Percentiles rank a stretch among this genome's conserved stretches.
Conservation (phyloP, 108 stramenopile species). For the Cyclostephanos tholiformis region DNA sequence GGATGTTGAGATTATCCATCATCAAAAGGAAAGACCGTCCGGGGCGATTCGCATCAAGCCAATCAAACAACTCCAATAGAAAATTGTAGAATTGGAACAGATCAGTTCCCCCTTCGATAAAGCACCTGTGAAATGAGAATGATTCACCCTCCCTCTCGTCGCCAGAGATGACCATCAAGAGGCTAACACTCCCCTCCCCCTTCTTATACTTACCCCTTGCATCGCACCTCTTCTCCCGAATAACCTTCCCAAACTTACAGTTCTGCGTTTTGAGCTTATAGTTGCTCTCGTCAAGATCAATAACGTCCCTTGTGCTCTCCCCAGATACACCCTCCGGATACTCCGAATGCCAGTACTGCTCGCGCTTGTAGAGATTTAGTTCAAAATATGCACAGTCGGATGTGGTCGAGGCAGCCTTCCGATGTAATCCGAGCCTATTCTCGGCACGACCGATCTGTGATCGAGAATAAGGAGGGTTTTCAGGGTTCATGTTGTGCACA, state of each 20-base stretch:
- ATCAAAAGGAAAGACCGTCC: constrained; percentile 7
- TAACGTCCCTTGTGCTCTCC: neutral
- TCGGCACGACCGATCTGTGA: constrained; percentile 19
- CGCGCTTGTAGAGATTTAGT: constrained; percentile 1
- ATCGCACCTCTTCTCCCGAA: neutral
- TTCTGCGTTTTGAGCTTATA: neutral
- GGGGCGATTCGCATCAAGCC: neutral
- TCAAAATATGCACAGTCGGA: constrained; percentile 2
- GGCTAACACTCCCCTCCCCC: neutral
- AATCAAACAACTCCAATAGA: neutral
- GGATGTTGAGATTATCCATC: constrained; percentile 23
- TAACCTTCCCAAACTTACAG: neutral
- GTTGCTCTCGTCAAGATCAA: neutral
- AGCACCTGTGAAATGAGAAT: neutral
- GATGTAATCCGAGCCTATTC: neutral
- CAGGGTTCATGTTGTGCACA: constrained; percentile 1
- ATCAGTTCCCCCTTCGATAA: neutral
- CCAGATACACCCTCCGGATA: constrained; percentile 1
- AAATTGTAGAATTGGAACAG: neutral
- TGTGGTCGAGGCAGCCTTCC: constrained; percentile 12
- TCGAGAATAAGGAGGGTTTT: neutral
- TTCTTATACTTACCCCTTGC: neutral
- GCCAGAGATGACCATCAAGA: neutral
- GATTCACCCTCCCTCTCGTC: neutral
- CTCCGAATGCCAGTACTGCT: neutral